Base-by-base conservation (phyloP, 2,329 filamentous ascomycete genomes). In the Clonostachys byssicola region DNA sequence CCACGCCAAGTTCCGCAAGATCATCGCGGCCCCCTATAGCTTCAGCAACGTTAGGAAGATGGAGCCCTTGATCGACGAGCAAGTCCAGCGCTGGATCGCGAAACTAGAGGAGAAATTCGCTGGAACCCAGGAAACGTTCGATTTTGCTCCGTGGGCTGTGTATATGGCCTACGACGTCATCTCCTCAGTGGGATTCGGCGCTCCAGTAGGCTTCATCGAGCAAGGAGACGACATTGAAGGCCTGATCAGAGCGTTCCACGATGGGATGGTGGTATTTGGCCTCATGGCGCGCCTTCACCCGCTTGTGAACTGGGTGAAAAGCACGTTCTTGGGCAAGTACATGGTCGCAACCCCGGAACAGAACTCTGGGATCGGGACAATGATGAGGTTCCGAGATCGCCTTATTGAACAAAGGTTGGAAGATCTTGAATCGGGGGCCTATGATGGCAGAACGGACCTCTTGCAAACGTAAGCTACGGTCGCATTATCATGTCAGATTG, bases 141-240 rank as follows among this genome's bases (percentile, higher is more conserved):
- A 83, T 53, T 81, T 82, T 54, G 63, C 75, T 0, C 72, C 71
- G 45, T 81, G 78, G 78, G 72, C 74, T 43, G 71, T 76, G 7
- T 78, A 70, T 52, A 68, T 80, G 66, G 77, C 76, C 5, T 82
- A 80, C 62, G 78, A 82, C 53, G 72, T 80, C 35, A 77, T 82
- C 47, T 73, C 70, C 20, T 74, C 79, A 49, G 65, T 82, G 39
- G 77, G 74, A 2, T 82, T 81, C 52, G 77, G 78, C 10, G 72
- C 68, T 5, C 71, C 77, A 2, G 72, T 83, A 45, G 78, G 78
- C 12, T 83, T 83, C 55, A 66, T 81, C 10, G 66, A 75, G 46
- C 65, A 71, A 47, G 77, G 69, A 16, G 61, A 64, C 20, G 78
- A 83, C 53, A 69, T 81, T 16, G 72, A 67, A 34, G 74, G 74